Base-by-base conservation (phyloP, 495 filamentous ascomycete genomes). In the Hypoxylon perforatum region DNA sequence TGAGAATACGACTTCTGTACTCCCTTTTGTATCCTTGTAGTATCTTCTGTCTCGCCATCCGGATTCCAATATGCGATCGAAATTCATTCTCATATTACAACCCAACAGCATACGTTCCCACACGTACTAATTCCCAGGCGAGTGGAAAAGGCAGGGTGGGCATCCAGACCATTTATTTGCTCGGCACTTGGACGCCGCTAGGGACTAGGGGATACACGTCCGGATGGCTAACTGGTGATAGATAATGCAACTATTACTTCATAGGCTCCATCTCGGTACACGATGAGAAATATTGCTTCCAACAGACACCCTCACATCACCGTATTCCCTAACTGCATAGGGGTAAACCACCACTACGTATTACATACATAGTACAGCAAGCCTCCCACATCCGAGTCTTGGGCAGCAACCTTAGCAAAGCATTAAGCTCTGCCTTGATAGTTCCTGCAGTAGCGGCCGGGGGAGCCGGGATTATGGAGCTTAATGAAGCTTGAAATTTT, bases 371-470 rank as follows among this genome's bases (percentile, higher is more conserved):
- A 58, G 44, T 21, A 42, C 51, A 44, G 38, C 38, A 35, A 53
- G 46, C 46, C 52, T 60, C 55, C 59, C 54, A 55, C 65, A 63
- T 47, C 60, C 60, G 55, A 47, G 17, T 38, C 36, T 39, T 69
- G 59, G 59, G 8, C 59, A 48, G 9, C n/a, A n/a, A n/a, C n/a
- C n/a, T n/a, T n/a, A n/a, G n/a, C 49, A 36, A 56, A 39, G 56
- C 51, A 36, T 52, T 46, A 28, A 38, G 56, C 53, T 54, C 50
- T 55, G 65, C 57, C 42, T 15, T 53, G 28, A 53, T 61, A 65
- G 61, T 69, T 65, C 66, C 66, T 69, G 61, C 66, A 65, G 61
- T 69, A 69, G 66, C 45, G 61, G 48, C 56, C 23, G 59, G 50
- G 55, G 61, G 23, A 61, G 15, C 49, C 38, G 59, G 65, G 65